phyloP scores from a whole-genome alignment of 2,329 filamentous ascomycete species.

The Annulohypoxylon truncatum region DNA sequence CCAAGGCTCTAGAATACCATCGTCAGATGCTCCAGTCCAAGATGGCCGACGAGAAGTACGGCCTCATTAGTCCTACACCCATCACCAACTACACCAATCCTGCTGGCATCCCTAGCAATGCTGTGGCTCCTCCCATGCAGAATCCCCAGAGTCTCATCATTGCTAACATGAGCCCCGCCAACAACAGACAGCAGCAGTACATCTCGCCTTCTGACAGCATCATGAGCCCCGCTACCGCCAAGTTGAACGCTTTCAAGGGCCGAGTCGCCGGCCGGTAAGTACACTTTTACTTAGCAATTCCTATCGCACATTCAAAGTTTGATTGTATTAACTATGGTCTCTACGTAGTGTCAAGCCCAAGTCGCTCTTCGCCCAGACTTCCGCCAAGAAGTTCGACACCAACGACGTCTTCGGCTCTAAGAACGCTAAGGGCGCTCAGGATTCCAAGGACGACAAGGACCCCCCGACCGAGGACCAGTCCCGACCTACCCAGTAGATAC shows the following conservation, averaged over 20 bases:
- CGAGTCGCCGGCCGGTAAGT: slow-evolving; percentile 83
- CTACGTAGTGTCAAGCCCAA: slow-evolving; percentile 69
- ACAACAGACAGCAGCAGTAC: slow-evolving; percentile 65
- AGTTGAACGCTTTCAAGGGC: slow-evolving; percentile 82
- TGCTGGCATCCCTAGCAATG: slow-evolving; percentile 5
- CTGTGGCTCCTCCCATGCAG: slow-evolving; percentile 22
- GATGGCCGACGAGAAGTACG: slow-evolving; percentile 73
- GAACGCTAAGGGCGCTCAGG: slow-evolving; percentile 22
- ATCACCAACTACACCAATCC: slow-evolving; percentile 6
- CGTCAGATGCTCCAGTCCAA: slow-evolving; percentile 79
- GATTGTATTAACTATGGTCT: slow-evolving; percentile 38
- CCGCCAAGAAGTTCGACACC: slow-evolving; percentile 69
- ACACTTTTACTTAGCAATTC: neutral
- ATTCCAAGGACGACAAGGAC: neutral
- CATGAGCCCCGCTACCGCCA: slow-evolving; percentile 87
- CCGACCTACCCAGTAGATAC: slow-evolving; percentile 8
- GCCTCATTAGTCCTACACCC: slow-evolving; percentile 1
- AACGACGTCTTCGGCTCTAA: slow-evolving; percentile 56
- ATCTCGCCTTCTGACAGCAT: slow-evolving; percentile 89
- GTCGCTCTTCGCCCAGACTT: slow-evolving; percentile 74
- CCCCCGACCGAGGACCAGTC: neutral
- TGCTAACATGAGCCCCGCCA: slow-evolving; percentile 43
- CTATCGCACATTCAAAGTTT: neutral
- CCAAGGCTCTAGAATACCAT: slow-evolving; percentile 78
- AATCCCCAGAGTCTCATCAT: slow-evolving; percentile 44